These are phyloP conservation scores for Lecanicillium sp. DNA, from an alignment of 2,329 filamentous ascomycete species.

Conservation along the genomic window DNA sequence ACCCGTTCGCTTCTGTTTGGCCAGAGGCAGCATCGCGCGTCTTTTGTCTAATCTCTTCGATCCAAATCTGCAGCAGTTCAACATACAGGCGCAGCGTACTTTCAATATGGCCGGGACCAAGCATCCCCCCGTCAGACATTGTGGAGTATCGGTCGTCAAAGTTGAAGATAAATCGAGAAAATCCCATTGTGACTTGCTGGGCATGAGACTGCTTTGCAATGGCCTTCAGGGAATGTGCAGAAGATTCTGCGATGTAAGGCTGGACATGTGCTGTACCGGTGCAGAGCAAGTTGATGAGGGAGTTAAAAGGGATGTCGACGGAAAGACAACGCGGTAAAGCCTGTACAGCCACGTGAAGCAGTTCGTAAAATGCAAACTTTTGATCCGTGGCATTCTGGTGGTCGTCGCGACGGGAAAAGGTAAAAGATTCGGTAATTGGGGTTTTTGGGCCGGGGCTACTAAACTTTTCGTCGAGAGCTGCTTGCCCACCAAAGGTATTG, in stretches of 20 bases:
- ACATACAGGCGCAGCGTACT: constrained; percentile 89
- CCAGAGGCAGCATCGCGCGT: constrained; percentile 64
- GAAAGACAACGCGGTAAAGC: constrained; percentile 91
- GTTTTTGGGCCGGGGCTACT: constrained; percentile 82
- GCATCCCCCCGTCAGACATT: constrained; percentile 95
- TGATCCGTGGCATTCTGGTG: constrained; percentile 64
- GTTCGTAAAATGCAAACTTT: constrained; percentile 90
- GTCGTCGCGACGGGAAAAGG: constrained; percentile 78
- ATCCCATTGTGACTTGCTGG: constrained; percentile 92
- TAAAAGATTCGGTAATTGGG: constrained; percentile 89
- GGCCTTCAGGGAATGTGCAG: constrained; percentile 85
- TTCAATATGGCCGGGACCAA: constrained; percentile 89
- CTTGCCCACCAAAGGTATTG: constrained; percentile 93
- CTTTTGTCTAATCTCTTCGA: constrained; percentile 88
- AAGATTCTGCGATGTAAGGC: constrained; percentile 82
- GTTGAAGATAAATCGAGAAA: constrained; percentile 95
- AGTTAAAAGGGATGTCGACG: constrained; percentile 83
- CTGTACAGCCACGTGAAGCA: constrained; percentile 91
- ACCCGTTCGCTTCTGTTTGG: constrained; percentile 49
- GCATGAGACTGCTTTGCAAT: constrained; percentile 91
- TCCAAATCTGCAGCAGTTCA: constrained; percentile 92
- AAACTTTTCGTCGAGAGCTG: constrained; percentile 91
- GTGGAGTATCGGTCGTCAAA: constrained; percentile 97
- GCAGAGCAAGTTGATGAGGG: constrained; percentile 87
- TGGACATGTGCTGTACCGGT: constrained; percentile 96